Conservation (phyloP, 2,329 filamentous ascomycete genomes). For the Huntiella bhutanensis region DNA sequence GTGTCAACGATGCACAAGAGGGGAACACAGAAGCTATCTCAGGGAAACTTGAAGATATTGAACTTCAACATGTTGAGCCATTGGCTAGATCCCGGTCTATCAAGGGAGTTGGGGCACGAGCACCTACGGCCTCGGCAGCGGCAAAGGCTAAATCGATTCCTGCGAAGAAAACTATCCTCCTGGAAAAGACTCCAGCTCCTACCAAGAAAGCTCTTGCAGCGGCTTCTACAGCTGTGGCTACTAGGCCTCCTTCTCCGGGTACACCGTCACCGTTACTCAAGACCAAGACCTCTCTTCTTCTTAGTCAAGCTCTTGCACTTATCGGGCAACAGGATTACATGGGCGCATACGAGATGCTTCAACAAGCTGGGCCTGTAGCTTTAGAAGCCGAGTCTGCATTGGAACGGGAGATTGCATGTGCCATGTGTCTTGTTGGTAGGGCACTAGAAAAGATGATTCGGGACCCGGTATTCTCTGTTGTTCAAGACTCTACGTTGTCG, state of each 20-base stretch:
- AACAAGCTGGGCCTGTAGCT: conserved; percentile 22
- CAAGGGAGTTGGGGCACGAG: conserved; percentile 14
- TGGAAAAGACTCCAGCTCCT: not conserved
- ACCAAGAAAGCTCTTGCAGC: conserved; percentile 1
- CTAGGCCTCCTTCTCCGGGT: not conserved
- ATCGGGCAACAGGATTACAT: conserved; percentile 36
- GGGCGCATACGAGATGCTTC: conserved; percentile 36
- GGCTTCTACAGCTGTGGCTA: not conserved
- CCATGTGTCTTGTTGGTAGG: conserved; percentile 47
- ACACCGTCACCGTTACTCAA: conserved; percentile 16
- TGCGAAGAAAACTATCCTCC: not conserved
- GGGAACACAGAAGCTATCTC: conserved; percentile 4
- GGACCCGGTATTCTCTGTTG: conserved; percentile 71
- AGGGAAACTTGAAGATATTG: conserved; percentile 19
- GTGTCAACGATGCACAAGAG: conserved; percentile 2
- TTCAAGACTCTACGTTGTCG: conserved; percentile 84
- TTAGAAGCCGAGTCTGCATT: conserved; percentile 17
- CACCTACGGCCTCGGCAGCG: not conserved
- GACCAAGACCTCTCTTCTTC: conserved; percentile 17
- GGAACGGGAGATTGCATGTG: conserved; percentile 41
- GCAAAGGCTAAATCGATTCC: not conserved
- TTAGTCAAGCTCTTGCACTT: conserved; percentile 24
- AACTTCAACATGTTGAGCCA: conserved; percentile 15
- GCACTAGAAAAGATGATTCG: conserved; percentile 54
- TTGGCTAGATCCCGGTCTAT: conserved; percentile 10